Base-by-base conservation (phyloP, 164 flowering plant species). In the Piper longum region DNA sequence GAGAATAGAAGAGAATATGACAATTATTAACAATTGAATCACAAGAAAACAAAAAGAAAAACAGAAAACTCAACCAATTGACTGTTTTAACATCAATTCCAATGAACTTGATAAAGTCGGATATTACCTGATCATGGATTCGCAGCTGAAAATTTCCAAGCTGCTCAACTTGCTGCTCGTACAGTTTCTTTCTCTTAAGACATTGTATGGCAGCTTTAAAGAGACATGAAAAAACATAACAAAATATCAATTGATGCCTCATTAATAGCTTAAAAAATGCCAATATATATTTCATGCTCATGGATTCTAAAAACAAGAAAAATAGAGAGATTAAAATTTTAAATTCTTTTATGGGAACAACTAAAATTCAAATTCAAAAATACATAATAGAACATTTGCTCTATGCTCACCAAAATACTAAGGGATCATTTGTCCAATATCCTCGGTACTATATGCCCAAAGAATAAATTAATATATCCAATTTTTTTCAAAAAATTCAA, bases 141-240 rank as follows among this genome's bases (percentile, higher is more conserved):
- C 36, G 36, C 19, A 8, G 43, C 43, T 17, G 16, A 73, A 69
- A 55, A 56, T 66, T 69, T 26, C 64, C 70, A 59, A 73, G 65
- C 39, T 73, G 76, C 64, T 64, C 70, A 11, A 60, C 42, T 70
- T 73, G 73, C 52, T 71, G 40, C 39, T 73, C 76, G 61, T 69
- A 70, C 12, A 59, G 62, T 19, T 62, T 54, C 54, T 70, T 73
- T 26, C 36, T 26, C 36, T 26, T 26, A 26, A 26, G 36, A 26
- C 36, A 26, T 26, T 26, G 36, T 26, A 26, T 26, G 36, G 36
- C 36, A 26, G 36, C 36, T 26, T 26, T 26, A 26, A 26, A 26
- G 36, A 26, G 51, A 48, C n/a, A 67, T 39, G 41, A 6, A 16
- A 66, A 58, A 64, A 54, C 5, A 16, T 55, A 11, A 5, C 4